phyloP scores from a whole-genome alignment of 2,329 filamentous ascomycete genomes.

The Pestalotiopsis fici region DNA sequence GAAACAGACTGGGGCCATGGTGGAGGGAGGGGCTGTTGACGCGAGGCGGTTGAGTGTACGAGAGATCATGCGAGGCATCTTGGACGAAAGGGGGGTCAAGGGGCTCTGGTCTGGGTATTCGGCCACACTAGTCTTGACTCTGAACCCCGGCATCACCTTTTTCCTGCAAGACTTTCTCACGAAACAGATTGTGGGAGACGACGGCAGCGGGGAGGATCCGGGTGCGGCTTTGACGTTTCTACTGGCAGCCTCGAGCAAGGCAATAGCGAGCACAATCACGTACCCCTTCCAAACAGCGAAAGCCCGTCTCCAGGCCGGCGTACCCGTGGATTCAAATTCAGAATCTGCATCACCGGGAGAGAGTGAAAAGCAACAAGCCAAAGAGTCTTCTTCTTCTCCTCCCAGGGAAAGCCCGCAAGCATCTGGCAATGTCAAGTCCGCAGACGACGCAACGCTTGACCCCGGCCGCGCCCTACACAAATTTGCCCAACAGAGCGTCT shows the following conservation, averaged over 20 bases:
- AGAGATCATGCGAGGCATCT: slow-evolving; percentile 66
- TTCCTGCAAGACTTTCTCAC: slow-evolving; percentile 76
- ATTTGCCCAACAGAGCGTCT: slow-evolving; percentile 52
- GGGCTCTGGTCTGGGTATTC: slow-evolving; percentile 91
- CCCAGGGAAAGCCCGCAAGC: background rate
- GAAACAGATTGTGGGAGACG: slow-evolving; percentile 54
- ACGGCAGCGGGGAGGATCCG: slow-evolving; percentile 34
- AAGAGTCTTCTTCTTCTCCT: too few relatives aligned
- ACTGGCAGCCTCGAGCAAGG: slow-evolving; percentile 76
- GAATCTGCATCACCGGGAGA: slow-evolving; percentile 17
- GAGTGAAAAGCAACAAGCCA: slow-evolving; percentile 26
- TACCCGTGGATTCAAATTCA: slow-evolving; percentile 39
- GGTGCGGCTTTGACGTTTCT: slow-evolving; percentile 40
- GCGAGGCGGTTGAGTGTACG: slow-evolving; percentile 40
- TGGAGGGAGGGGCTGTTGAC: slow-evolving; percentile 17
- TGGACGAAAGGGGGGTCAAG: slow-evolving; percentile 66
- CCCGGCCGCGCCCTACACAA: slow-evolving; percentile 23
- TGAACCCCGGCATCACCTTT: slow-evolving; percentile 87
- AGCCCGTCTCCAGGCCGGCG: slow-evolving; percentile 66
- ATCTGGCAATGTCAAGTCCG: background rate
- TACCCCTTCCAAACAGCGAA: slow-evolving; percentile 90
- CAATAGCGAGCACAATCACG: slow-evolving; percentile 72
- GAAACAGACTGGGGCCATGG: slow-evolving; percentile 68
- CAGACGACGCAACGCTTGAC: slow-evolving; percentile 29
- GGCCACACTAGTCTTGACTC: slow-evolving; percentile 74